A percentile compares a stretch with the other conserved stretches of the same genome.
These are phyloP conservation scores for Leccinum pallidistipes DNA, from an alignment of 1,284 basidiomycete genomes.

Conservation along the genomic window DNA sequence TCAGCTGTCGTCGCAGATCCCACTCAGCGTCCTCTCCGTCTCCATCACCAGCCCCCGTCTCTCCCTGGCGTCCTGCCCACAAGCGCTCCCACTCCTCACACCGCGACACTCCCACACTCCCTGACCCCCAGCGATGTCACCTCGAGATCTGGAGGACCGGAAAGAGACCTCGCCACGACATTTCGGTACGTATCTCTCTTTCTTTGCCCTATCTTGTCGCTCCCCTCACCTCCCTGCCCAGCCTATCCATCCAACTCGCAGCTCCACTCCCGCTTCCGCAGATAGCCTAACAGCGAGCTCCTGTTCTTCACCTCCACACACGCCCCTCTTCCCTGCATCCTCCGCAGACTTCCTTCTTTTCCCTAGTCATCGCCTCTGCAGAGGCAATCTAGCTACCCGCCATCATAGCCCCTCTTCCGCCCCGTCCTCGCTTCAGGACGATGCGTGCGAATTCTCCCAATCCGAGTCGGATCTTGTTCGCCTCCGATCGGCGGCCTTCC, in stretches of 20 bases:
- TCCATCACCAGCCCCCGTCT: constrained; percentile 35
- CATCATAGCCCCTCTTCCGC: constrained; percentile 25
- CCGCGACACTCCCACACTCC: constrained; percentile 35
- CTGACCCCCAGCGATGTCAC: constrained; percentile 49
- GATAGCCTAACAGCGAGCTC: constrained; percentile 32
- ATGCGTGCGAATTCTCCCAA: constrained; percentile 21
- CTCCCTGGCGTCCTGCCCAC: constrained; percentile 41
- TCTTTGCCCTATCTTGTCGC: not conserved
- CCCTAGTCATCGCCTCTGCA: constrained; percentile 32
- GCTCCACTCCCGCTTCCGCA: constrained; percentile 31
- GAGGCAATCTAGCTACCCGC: constrained; percentile 19
- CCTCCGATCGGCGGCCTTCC: constrained; percentile 61
- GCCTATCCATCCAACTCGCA: constrained; percentile 22
- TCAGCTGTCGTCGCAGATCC: constrained; percentile 52
- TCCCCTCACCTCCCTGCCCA: constrained; percentile 4
- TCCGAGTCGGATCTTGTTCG: constrained; percentile 40
- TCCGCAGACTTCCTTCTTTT: constrained; percentile 63
- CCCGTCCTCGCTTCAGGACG: constrained; percentile 14
- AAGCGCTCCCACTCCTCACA: constrained; percentile 49
- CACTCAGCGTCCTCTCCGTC: constrained; percentile 53
- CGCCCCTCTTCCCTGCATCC: constrained; percentile 48
- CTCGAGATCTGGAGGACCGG: constrained; percentile 54
- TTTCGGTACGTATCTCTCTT: constrained; percentile 39
- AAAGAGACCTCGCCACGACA: constrained; percentile 49
- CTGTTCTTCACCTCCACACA: constrained; percentile 30